phyloP scores from a whole-genome alignment of 2,329 filamentous ascomycete genomes.

The Epichloe sibirici region DNA sequence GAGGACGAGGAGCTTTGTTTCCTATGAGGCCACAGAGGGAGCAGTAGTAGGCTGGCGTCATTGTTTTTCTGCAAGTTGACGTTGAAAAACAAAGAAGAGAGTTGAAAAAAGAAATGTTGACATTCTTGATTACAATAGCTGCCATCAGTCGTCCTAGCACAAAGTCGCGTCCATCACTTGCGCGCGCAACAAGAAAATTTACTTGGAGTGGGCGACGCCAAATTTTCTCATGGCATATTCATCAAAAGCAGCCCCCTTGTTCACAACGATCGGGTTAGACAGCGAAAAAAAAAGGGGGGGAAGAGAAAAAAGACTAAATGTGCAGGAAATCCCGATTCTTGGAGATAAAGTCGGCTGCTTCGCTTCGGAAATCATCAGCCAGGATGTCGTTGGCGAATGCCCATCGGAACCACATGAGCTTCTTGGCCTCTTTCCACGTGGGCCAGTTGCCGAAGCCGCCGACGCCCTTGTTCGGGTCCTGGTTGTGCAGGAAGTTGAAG shows the following conservation, averaged over 20 bases:
- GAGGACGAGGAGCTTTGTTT: slow-evolving; percentile 6
- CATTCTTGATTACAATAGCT: too few species aligned
- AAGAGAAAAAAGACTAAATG: slow-evolving; percentile 9
- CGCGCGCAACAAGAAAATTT: too few species aligned
- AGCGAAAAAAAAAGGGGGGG: too few species aligned
- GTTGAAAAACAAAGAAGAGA: neutral
- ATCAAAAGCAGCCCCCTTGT: neutral
- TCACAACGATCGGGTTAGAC: too few species aligned
- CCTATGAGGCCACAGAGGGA: slow-evolving; percentile 7
- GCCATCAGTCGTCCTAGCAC: too few species aligned
- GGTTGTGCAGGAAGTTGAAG: slow-evolving; percentile 55
- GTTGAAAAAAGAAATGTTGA: too few species aligned
- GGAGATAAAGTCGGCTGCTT: slow-evolving; percentile 16
- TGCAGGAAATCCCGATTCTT: slow-evolving; percentile 13
- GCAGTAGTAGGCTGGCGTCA: neutral
- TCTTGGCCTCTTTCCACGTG: slow-evolving; percentile 27
- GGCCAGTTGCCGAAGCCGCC: slow-evolving; percentile 29
- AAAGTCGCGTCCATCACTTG: too few species aligned
- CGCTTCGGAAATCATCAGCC: slow-evolving; percentile 26
- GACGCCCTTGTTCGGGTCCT: slow-evolving; percentile 53
- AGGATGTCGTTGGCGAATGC: slow-evolving; percentile 18
- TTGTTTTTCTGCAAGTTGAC: too few species aligned
- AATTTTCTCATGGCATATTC: neutral
- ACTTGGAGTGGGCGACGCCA: neutral
- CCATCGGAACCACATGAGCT: slow-evolving; percentile 37